These are phyloP conservation scores for Verticillium albo-atrum DNA, from an alignment of 2,329 filamentous ascomycete genomes.

Conservation along the genomic window DNA sequence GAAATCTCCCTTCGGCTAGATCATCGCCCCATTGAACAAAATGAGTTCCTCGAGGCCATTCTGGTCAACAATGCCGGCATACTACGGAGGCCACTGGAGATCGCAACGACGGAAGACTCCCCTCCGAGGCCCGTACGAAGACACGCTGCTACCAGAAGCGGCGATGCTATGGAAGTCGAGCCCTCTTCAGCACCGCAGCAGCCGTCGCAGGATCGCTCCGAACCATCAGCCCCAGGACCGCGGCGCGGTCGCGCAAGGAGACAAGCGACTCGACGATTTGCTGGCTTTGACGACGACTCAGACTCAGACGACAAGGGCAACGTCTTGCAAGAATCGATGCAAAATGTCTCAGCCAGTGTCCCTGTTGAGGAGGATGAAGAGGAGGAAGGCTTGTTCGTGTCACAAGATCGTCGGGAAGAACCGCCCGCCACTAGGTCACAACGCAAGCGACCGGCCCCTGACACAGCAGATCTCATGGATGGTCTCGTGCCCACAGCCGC, in stretches of 20 bases:
- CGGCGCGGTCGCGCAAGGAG: constrained; percentile 12
- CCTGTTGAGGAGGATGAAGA: constrained; percentile 16
- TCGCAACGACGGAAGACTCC: constrained; percentile 30
- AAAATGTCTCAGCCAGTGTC: constrained; percentile 3
- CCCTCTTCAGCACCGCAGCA: constrained; percentile 9
- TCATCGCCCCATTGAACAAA: constrained; percentile 81
- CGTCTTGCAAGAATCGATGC: constrained; percentile 18
- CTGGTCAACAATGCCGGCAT: constrained; percentile 71
- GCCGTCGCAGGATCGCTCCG: constrained; percentile 1
- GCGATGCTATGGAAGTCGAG: constrained; percentile 19
- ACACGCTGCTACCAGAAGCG: constrained; percentile 11
- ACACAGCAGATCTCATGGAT: constrained; percentile 58
- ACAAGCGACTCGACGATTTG: constrained; percentile 54
- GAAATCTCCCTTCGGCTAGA: constrained; percentile 68
- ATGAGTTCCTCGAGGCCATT: constrained; percentile 88
- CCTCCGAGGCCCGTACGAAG: constrained; percentile 14
- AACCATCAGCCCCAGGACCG: not conserved
- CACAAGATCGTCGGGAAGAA: constrained; percentile 35
- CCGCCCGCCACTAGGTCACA: constrained; percentile 19
- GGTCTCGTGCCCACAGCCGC: constrained; percentile 72
- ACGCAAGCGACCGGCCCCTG: constrained; percentile 41
- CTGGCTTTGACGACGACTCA: constrained; percentile 58
- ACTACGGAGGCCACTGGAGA: constrained; percentile 64
- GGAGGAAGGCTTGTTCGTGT: constrained; percentile 51
- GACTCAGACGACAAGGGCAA: constrained; percentile 29